Evolutionary conservation across 768 basidiomycete genomes (phyloP), one percentile per base, ranked within the genome.

Genomic region (Calocera cornea): DNA sequence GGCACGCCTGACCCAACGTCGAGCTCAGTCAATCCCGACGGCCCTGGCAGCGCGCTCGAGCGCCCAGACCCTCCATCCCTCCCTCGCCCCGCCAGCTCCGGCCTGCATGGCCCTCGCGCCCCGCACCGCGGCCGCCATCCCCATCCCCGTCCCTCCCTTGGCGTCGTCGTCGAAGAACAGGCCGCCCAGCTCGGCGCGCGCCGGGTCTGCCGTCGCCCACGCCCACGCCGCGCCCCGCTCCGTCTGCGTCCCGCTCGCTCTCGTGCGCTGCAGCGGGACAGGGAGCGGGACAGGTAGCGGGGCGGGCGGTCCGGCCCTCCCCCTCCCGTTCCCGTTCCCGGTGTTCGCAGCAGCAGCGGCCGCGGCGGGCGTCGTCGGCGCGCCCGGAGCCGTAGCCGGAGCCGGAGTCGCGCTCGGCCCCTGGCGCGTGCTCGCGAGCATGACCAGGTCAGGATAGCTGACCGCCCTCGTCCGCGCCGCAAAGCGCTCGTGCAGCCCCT

Each of bases 31-130:
- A 7, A 60, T 11, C 54, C 54, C 54, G 5, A 60, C 54, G 19
- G 22, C 54, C 54, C 31, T 60, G 5, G 27, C 54, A 10, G 31
- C 54, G 14, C 54, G 14, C 2, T 60, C 54, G 27, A 60, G 31
- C 24, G 54, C 54, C 54, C 54, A 60, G 54, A 60, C 54, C 54
- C 54, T 60, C 54, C 54, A 60, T 8, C 54, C 54, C 54, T 60
- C 54, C 54, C 54, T 60, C 54, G 14, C 54, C 54, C 54, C 54
- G 7, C 5, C 54, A 7, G 31, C 54, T 10, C 11, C 54, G 7
- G 7, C 27, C 24, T 22, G 7, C 27, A 2, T 22, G 14, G 24
- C 31, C 27, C 31, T 33, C 27, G 8, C 19, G 8, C 24, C 19
- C 5, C 44, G 16, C 44, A 19, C 44, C 19, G 19, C 7, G 8